These are phyloP conservation scores for Exophiala dermatitidis DNA, from an alignment of 2,329 filamentous ascomycete genomes.

Conservation along the genomic window DNA sequence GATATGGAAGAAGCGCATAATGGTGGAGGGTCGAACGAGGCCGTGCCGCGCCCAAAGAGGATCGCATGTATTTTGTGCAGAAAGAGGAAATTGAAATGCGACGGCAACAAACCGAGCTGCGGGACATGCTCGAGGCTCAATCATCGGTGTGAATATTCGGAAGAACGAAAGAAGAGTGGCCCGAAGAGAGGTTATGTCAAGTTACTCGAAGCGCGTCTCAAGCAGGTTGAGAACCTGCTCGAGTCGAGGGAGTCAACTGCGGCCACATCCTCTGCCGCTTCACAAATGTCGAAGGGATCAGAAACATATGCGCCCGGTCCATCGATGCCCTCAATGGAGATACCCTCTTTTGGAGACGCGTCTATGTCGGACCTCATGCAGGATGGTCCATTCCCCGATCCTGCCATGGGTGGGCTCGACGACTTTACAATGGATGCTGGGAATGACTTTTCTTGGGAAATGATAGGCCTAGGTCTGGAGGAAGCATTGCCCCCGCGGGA, in stretches of 20 bases:
- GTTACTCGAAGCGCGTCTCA: slow-evolving; percentile 77
- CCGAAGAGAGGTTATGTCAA: slow-evolving; percentile 94
- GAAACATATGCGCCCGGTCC: slow-evolving; percentile 2
- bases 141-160: slow-evolving; percentile 84
- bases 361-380: slow-evolving; percentile 16
- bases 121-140: slow-evolving; percentile 81
- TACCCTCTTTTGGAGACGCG: slow-evolving; percentile 7
- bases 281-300: slow-evolving; percentile 1
- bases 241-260: slow-evolving; percentile 18
- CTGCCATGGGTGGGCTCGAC: slow-evolving; percentile 13
- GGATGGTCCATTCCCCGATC: slow-evolving; percentile 18
- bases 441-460: slow-evolving; percentile 66
- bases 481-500: slow-evolving; percentile 73
- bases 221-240: slow-evolving; percentile 27
- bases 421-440: slow-evolving; percentile 27
- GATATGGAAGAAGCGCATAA: slow-evolving; percentile 6
- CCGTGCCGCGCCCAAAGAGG: slow-evolving; percentile 73
- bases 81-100: slow-evolving; percentile 59
- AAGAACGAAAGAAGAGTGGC: slow-evolving; percentile 87
- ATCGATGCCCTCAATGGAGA: slow-evolving; percentile 10
- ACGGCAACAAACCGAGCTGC: slow-evolving; percentile 75
- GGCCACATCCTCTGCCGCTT: background rate
- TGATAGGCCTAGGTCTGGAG: slow-evolving; percentile 73
- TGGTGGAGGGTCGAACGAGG: slow-evolving; percentile 8
- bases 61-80: slow-evolving; percentile 92